Percentiles rank a stretch among this genome's conserved stretches.
phyloP scores from a whole-genome alignment of 2,329 filamentous ascomycete species.

The Paecilomyces niveus region DNA sequence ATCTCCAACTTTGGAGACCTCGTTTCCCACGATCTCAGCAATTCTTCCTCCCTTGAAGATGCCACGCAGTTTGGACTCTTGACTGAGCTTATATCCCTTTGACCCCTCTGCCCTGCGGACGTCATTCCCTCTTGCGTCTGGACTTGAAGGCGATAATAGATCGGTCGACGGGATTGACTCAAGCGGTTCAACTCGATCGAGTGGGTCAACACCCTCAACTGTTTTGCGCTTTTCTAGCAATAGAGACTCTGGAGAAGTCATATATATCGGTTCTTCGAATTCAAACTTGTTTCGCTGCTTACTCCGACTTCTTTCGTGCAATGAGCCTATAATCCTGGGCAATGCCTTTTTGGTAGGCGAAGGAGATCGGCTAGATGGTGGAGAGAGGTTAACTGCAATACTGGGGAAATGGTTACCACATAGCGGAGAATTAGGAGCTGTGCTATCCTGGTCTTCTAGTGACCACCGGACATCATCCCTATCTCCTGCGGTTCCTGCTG shows the following conservation, averaged over 20 bases:
- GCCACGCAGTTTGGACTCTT: constrained; percentile 58
- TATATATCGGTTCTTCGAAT: constrained; percentile 11
- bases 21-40: constrained; percentile 63
- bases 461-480: constrained; percentile 28
- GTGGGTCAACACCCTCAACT: constrained; percentile 8
- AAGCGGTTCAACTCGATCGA: constrained; percentile 11
- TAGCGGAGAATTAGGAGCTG: constrained; percentile 32
- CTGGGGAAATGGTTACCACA: constrained; percentile 46
- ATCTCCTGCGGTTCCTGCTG: constrained; percentile 39
- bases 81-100: constrained; percentile 23
- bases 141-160: constrained; percentile 11
- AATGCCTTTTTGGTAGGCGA: constrained; percentile 57
- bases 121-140: not conserved
- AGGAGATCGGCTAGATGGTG: constrained; percentile 53
- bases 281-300: constrained; percentile 34
- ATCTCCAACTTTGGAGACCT: constrained; percentile 56
- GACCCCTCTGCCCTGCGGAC: constrained; percentile 6
- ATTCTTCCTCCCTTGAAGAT: constrained; percentile 74
- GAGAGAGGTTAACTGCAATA: constrained; percentile 57
- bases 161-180: constrained; percentile 24
- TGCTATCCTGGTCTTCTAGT: constrained; percentile 40
- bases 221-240: constrained; percentile 10
- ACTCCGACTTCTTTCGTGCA: constrained; percentile 32
- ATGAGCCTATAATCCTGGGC: constrained; percentile 33
- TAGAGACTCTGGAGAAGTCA: constrained; percentile 12